Conservation (phyloP, 192 early-diverging fungal genomes). For the Phlyctochytrium planicorne region DNA sequence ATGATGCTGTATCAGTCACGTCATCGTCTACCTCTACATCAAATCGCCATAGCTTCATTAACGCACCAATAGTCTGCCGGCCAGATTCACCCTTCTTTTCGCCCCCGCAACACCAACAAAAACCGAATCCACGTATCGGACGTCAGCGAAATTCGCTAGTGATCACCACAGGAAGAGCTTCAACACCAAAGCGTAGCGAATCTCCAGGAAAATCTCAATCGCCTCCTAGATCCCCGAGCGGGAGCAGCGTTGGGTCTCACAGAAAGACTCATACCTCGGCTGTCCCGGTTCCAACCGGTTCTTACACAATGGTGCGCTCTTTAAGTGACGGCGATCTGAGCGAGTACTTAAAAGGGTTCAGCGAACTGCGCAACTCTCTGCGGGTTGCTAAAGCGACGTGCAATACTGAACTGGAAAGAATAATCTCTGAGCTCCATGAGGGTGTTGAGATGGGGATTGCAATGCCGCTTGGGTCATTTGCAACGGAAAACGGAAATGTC, state of each 20-base stretch:
- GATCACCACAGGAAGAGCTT: constrained; percentile 1
- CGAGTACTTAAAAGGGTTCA: constrained; percentile 51
- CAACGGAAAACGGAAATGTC: background rate
- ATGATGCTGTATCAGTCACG: constrained; percentile 31
- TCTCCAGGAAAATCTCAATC: background rate
- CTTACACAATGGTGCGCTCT: constrained; percentile 24
- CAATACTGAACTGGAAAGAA: constrained; percentile 58
- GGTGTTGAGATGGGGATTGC: constrained; percentile 54
- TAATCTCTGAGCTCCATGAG: constrained; percentile 66
- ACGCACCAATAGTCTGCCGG: constrained; percentile 8
- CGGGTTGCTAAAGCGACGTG: constrained; percentile 51
- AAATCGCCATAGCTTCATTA: constrained; percentile 12
- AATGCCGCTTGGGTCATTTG: background rate
- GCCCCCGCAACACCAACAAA: no score
- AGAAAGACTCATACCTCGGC: background rate
- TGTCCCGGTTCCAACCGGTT: background rate
- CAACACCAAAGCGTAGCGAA: background rate
- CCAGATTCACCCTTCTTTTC: no score
- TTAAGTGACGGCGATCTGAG: constrained; percentile 46
- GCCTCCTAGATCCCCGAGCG: background rate
- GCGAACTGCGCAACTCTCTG: constrained; percentile 46
- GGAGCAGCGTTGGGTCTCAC: constrained; percentile 4
- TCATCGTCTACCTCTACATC: constrained; percentile 17
- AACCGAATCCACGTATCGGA: background rate
- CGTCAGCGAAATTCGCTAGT: background rate